Conservation (phyloP, 139 green algal genomes). For the Chlorella sp. region DNA sequence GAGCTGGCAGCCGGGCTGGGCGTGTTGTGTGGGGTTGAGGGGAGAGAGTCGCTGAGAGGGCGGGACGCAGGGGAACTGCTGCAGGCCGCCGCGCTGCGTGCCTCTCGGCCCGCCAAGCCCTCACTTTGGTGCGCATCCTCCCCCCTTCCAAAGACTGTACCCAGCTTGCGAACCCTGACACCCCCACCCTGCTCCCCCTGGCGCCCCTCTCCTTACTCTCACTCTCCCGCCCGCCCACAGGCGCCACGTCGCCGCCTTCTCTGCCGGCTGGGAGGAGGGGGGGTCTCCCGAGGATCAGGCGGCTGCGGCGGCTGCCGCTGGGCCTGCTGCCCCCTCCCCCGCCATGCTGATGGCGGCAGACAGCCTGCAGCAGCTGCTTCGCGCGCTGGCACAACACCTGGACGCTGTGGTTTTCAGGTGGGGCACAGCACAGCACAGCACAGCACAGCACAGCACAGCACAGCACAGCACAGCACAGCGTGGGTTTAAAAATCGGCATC, state of each 20-base stretch:
- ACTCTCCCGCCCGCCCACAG: conserved; percentile 2
- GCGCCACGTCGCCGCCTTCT: conserved; percentile 19
- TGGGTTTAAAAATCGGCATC: too few species aligned
- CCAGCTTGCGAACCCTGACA: too few species aligned
- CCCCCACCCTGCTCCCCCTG: neutral
- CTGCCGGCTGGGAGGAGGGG: conserved; percentile 24
- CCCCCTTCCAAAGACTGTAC: too few species aligned
- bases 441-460: too few species aligned
- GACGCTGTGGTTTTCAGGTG: conserved; percentile 60
- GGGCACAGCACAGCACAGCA: too few species aligned
- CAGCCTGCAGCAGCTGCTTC: conserved; percentile 43
- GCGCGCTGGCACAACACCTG: conserved; percentile 42
- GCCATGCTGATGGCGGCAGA: conserved; percentile 38
- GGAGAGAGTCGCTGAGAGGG: too few species aligned
- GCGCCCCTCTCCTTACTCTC: too few species aligned
- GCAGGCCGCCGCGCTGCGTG: too few species aligned
- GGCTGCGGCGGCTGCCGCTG: neutral
- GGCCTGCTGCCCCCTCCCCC: neutral
- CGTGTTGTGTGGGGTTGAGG: neutral
- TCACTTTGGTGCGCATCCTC: neutral
- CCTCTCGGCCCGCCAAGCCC: too few species aligned
- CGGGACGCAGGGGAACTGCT: too few species aligned
- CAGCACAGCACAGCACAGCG: too few species aligned
- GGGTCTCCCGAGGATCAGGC: neutral
- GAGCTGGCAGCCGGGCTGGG: neutral